Evolutionary conservation across 257 asterid species (phyloP).

Genomic region (Gentiana straminea): DNA sequence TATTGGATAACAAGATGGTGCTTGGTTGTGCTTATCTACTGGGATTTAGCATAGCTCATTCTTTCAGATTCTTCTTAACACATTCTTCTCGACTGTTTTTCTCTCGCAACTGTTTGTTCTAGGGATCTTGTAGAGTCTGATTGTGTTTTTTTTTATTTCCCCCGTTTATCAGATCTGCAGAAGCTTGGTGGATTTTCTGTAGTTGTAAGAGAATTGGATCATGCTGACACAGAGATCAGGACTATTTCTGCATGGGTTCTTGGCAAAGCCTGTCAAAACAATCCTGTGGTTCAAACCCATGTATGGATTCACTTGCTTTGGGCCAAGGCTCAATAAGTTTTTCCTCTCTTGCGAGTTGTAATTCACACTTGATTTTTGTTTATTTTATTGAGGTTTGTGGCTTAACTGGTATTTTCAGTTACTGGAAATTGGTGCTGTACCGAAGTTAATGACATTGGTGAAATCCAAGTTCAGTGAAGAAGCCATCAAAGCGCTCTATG

Average conservation of each 20-base stretch:
- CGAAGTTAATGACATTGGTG: conserved; percentile 53
- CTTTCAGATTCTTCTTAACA: neutral
- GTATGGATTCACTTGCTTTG: conserved; percentile 16
- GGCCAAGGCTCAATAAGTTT: neutral
- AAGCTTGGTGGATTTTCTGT: conserved; percentile 66
- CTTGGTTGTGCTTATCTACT: neutral
- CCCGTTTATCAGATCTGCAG: conserved; percentile 40
- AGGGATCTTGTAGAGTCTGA: neutral
- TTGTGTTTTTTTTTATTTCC: neutral
- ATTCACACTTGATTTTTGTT: neutral
- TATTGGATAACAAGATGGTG: neutral
- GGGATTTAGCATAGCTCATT: too few relatives aligned
- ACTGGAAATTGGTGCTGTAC: conserved; percentile 56
- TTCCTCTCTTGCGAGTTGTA: neutral
- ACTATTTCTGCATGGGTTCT: conserved; percentile 63
- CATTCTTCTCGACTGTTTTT: neutral
- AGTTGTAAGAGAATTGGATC: conserved; percentile 40
- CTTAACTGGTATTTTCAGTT: conserved; percentile 34
- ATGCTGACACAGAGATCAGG: conserved; percentile 46
- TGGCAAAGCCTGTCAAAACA: conserved; percentile 89
- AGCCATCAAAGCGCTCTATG: conserved; percentile 68
- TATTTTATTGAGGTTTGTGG: conserved; percentile 6
- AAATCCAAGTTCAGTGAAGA: conserved; percentile 46
- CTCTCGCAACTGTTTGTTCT: neutral
- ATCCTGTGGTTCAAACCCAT: conserved; percentile 72